phyloP scores from a whole-genome alignment of 78 protist genomes.

The Cavenderia fasciculata region DNA sequence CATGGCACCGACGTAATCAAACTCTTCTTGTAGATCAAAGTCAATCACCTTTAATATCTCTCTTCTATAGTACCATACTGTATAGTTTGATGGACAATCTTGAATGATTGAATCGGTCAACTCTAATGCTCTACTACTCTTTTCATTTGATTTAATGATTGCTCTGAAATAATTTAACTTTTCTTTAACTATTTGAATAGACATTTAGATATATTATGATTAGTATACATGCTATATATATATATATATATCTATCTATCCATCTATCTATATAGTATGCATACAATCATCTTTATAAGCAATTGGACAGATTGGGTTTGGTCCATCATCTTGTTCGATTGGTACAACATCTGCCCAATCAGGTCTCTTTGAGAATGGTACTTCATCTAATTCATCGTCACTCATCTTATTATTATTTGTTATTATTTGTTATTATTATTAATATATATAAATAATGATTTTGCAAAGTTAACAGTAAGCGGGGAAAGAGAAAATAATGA shows the following conservation, averaged over 20 bases:
- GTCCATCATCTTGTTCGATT: constrained; percentile 90
- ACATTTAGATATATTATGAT: not conserved
- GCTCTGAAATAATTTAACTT: constrained; percentile 93
- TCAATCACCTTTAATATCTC: constrained; percentile 69
- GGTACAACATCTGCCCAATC: constrained; percentile 93
- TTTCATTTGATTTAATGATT: constrained; percentile 79
- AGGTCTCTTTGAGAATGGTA: constrained; percentile 56
- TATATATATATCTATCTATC: not conserved
- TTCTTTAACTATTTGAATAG: constrained; percentile 75
- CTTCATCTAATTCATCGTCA: constrained; percentile 17
- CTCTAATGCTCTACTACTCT: constrained; percentile 71
- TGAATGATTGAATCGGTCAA: constrained; percentile 87
- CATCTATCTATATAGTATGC: not conserved
- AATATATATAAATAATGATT: no score
- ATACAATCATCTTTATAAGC: constrained; percentile 81
- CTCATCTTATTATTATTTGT: no score
- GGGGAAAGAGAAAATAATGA: no score
- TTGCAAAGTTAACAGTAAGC: no score
- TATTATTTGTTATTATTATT: no score
- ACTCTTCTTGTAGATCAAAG: constrained; percentile 69
- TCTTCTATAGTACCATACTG: constrained; percentile 89
- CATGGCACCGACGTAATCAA: constrained; percentile 44
- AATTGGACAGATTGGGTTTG: constrained; percentile 89
- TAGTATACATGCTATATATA: not conserved
- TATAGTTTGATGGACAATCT: constrained; percentile 92